A percentile compares a stretch with the other conserved stretches of the same genome.
Conservation (phyloP, 108 stramenopile species). For the Cyclotella choctawhatcheeana region DNA sequence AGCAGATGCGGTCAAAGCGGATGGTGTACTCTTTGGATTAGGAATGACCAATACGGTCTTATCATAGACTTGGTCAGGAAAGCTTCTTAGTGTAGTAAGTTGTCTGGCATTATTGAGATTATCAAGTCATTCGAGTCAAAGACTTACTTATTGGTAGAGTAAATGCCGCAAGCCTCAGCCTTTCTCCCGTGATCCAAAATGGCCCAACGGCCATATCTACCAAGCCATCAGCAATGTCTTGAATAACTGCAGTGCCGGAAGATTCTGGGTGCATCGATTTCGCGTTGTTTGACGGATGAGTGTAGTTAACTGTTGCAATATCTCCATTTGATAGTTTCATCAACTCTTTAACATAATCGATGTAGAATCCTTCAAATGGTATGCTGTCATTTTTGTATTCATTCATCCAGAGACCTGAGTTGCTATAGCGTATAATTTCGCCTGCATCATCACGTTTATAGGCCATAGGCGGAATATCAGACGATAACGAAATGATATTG, state of each 20-base stretch:
- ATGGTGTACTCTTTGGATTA: neutral
- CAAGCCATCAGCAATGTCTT: slow-evolving; percentile 28
- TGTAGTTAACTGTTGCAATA: slow-evolving; percentile 20
- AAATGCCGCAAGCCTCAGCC: slow-evolving; percentile 14
- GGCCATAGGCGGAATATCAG: neutral
- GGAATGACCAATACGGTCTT: slow-evolving; percentile 33
- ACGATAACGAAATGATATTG: neutral
- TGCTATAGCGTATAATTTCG: neutral
- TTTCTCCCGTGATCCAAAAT: slow-evolving; percentile 28
- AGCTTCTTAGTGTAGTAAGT: too few species aligned
- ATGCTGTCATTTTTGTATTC: slow-evolving; percentile 8
- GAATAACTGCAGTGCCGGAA: slow-evolving; percentile 13
- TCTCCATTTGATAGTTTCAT: slow-evolving; percentile 13
- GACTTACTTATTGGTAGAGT: slow-evolving; percentile 16
- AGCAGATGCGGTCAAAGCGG: neutral
- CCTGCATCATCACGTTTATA: neutral
- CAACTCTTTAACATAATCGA: slow-evolving; percentile 10
- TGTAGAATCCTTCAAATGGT: slow-evolving; percentile 15
- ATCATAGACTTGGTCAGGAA: slow-evolving; percentile 31
- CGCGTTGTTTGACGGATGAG: slow-evolving; percentile 16
- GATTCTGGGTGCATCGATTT: neutral
- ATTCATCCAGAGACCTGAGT: too few species aligned
- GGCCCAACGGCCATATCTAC: slow-evolving; percentile 30
- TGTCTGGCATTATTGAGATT: too few species aligned
- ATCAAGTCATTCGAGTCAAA: neutral